Evolutionary conservation across 352 stramenopile genomes (phyloP).

Genomic region (Phytophthora meadii): DNA sequence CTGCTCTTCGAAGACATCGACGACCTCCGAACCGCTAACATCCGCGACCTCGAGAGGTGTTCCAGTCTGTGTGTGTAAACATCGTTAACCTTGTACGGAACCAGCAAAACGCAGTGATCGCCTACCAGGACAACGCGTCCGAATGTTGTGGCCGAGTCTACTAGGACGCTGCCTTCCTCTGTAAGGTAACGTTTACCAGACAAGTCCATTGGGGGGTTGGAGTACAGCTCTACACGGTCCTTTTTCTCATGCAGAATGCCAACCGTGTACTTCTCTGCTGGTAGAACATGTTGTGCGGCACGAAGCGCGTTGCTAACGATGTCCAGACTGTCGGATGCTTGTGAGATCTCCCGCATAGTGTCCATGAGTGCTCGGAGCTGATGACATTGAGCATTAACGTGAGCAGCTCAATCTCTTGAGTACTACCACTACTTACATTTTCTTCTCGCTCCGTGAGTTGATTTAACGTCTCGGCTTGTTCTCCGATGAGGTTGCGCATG

Average conservation of each 20-base stretch:
- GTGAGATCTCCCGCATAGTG: conserved; percentile 64
- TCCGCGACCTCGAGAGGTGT: conserved; percentile 61
- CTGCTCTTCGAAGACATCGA: conserved; percentile 74
- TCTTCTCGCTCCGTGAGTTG: conserved; percentile 55
- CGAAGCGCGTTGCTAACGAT: conserved; percentile 65
- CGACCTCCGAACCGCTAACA: conserved; percentile 53
- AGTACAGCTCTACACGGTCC: conserved; percentile 65
- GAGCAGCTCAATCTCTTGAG: neutral
- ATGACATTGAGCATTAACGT: neutral
- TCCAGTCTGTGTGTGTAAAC: conserved; percentile 43
- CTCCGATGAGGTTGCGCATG: conserved; percentile 62
- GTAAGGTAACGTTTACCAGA: conserved; percentile 50
- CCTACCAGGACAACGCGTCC: conserved; percentile 70
- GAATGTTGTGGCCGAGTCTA: conserved; percentile 73
- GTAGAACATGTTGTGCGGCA: conserved; percentile 54
- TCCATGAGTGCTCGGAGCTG: conserved; percentile 73
- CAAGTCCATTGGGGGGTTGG: conserved; percentile 60
- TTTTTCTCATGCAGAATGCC: conserved; percentile 73
- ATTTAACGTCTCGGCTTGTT: conserved; percentile 58
- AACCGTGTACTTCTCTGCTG: conserved; percentile 65
- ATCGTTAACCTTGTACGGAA: neutral
- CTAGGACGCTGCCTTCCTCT: conserved; percentile 58
- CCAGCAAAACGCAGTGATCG: neutral
- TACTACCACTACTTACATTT: conserved; percentile 38
- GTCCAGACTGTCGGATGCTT: conserved; percentile 57